Evolutionary conservation across 2,329 filamentous ascomycete genomes (phyloP).

Genomic region (Chrysoporthe deuterocubensis): DNA sequence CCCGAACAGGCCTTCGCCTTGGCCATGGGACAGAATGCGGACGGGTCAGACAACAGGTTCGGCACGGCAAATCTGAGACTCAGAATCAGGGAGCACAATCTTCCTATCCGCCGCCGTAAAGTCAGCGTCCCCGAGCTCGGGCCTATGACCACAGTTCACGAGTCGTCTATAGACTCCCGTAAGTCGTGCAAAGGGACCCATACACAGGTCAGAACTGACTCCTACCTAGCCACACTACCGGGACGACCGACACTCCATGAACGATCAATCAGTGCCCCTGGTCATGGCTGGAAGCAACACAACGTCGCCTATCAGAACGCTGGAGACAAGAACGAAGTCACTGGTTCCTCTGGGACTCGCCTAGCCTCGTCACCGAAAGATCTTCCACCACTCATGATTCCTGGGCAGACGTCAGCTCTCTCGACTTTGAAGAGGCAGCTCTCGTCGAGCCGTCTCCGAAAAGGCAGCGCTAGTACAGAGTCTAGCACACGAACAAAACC

Average conservation of each 20-base stretch:
- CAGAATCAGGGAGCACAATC: conserved; percentile 61
- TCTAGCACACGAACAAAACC: conserved; percentile 44
- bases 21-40: conserved; percentile 45
- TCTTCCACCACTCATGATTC: conserved; percentile 62
- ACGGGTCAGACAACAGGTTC: conserved; percentile 48
- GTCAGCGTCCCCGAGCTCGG: conserved; percentile 67
- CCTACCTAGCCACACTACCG: conserved; percentile 64
- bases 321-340: conserved; percentile 7
- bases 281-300: conserved; percentile 52
- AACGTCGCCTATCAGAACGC: conserved; percentile 37
- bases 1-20: conserved; percentile 54
- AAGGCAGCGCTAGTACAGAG: conserved; percentile 49
- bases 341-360: conserved; percentile 32
- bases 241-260: conserved; percentile 67
- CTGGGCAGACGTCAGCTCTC: conserved; percentile 41
- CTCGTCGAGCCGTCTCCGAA: conserved; percentile 51
- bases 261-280: conserved; percentile 66
- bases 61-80: conserved; percentile 49
- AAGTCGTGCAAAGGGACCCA: conserved; percentile 42
- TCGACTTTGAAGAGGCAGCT: conserved; percentile 43
- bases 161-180: conserved; percentile 73
- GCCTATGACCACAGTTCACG: conserved; percentile 71
- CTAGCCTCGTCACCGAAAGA: conserved; percentile 56
- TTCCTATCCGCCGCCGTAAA: conserved; percentile 61
- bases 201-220: conserved; percentile 31